Base-by-base conservation (phyloP, 1,284 basidiomycete species). In the Ustilago crameri region DNA sequence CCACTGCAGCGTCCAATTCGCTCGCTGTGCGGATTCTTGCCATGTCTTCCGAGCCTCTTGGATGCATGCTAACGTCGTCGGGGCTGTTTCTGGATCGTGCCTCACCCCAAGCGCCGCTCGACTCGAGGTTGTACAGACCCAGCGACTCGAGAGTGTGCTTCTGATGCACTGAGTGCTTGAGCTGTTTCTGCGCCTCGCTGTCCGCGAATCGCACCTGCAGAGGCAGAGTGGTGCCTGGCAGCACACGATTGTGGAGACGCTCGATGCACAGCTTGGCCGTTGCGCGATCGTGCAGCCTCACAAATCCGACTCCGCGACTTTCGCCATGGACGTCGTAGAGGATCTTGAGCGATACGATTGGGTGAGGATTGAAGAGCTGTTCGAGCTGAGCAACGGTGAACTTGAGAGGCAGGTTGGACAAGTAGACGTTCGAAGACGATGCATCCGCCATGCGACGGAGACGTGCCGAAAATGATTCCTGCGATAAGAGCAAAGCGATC, bases 201-300 rank as follows among this genome's bases (percentile, higher is more conserved):
- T 80, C 79, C 15, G 79, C 79, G 40, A 80, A 80, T 17, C 79
- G 49, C 14, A 72, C 77, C 34, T 76, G 76, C 15, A 80, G 47
- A 15, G 75, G 72, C 40, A 70, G 47, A 12, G 66, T 68, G 15
- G 65, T 70, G 2, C 70, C 69, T 2, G 69, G 65, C 17, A 78
- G 51, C 10, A 76, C 51, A 7, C 62, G 62, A 12, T 75, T 75
- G 35, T 78, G 65, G 15, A 80, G 63, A 5, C 68, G 37, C 9
- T 79, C 68, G 50, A 78, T 79, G 55, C 75, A 77, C n/a, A 57
- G 41, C 44, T 76, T 69, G 5, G 79, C 79, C 9, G 66, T 51
- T 7, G 65, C 62, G 0, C 77, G 70, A 43, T 71, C 65, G 18
- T 57, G 50, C 14, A 80, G 51, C 26, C 79, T 61, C 17, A 78